These are phyloP conservation scores for Teunomyces aglyptinius DNA, from an alignment of 805 yeast genomes.

Conservation along the genomic window DNA sequence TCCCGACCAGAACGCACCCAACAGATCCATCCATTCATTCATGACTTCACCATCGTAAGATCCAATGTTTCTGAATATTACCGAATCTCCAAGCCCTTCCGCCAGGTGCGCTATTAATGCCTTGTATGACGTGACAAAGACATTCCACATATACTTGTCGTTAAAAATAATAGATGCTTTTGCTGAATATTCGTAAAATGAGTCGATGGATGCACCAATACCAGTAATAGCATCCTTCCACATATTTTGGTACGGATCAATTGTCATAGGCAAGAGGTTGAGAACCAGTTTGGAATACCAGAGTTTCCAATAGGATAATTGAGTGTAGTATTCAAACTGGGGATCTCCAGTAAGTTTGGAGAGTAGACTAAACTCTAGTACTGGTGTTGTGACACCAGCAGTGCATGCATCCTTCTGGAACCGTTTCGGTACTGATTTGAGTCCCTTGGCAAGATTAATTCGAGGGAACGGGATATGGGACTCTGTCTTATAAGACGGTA, in stretches of 20 bases:
- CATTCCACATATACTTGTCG: slow-evolving; percentile 63
- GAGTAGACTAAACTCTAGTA: slow-evolving; percentile 74
- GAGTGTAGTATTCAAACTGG: slow-evolving; percentile 61
- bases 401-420: slow-evolving; percentile 70
- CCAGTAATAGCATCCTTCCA: slow-evolving; percentile 69
- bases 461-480: slow-evolving; percentile 77
- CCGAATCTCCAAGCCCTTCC: slow-evolving; percentile 19
- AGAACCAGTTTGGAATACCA: slow-evolving; percentile 66
- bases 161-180: slow-evolving; percentile 69
- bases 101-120: slow-evolving; percentile 51
- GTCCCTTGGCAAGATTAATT: slow-evolving; percentile 61
- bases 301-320: slow-evolving; percentile 60
- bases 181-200: slow-evolving; percentile 84
- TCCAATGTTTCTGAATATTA: slow-evolving; percentile 59
- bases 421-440: slow-evolving; percentile 40
- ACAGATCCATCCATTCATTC: slow-evolving; percentile 77
- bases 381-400: slow-evolving; percentile 83
- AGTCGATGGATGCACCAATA: slow-evolving; percentile 88
- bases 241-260: slow-evolving; percentile 55
- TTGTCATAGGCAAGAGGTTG: slow-evolving; percentile 74
- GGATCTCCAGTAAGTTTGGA: slow-evolving; percentile 74
- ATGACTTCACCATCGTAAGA: slow-evolving; percentile 47
- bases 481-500: slow-evolving; percentile 66
- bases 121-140: slow-evolving; percentile 48
- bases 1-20: slow-evolving; percentile 89